Evolutionary conservation across 2,329 filamentous ascomycete species (phyloP), one percentile per base, ranked within the genome.

Genomic region (Aplosporella prunicola): DNA sequence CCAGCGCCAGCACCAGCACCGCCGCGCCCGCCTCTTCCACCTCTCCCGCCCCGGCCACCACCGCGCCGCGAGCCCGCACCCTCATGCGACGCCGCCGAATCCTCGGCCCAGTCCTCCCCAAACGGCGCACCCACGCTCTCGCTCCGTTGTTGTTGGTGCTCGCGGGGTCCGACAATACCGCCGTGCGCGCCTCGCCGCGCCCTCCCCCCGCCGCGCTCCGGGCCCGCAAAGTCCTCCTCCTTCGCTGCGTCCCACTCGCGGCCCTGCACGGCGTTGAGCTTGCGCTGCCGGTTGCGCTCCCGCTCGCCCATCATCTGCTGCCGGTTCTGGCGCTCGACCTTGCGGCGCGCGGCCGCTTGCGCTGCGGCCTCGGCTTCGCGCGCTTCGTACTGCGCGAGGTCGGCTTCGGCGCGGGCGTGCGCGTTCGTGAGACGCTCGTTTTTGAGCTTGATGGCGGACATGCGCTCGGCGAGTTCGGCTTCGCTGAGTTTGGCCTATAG

Each of bases 361-460:
- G 69, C 64, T 15, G 68, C 68, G 1, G 74, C 70, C 8, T 74
- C 59, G 22, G 72, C 70, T 50, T 82, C 78, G n/a, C 76, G 68
- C 40, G 76, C 68, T 27, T 76, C 67, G 51, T 79, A 81, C 0
- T 69, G 72, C 3, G 75, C 76, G 37, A 72, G 69, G 46, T 82
- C 78, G n/a, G 75, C 76, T 60, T 81, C 74, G n/a, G 76, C 76
- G 17, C 76, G 68, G 1, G 71, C 72, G 50, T 82, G 76, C 0
- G 74, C 74, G 7, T 72, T 75, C 7, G 68, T 66, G 10, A 74
- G 65, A 33, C 71, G 67, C 5, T 70, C 71, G 36, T 78, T 80
- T 40, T 77, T 72, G 46, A 78, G 66, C 44, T 69, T 69, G 48
- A 79, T 80, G 23, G 67, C 65, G 6, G 71, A 74, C 42, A 82